A percentile compares a stretch with the other conserved stretches of the same genome.
Conservation (phyloP, 768 basidiomycete species). For the Psilocybe tampanensis region DNA sequence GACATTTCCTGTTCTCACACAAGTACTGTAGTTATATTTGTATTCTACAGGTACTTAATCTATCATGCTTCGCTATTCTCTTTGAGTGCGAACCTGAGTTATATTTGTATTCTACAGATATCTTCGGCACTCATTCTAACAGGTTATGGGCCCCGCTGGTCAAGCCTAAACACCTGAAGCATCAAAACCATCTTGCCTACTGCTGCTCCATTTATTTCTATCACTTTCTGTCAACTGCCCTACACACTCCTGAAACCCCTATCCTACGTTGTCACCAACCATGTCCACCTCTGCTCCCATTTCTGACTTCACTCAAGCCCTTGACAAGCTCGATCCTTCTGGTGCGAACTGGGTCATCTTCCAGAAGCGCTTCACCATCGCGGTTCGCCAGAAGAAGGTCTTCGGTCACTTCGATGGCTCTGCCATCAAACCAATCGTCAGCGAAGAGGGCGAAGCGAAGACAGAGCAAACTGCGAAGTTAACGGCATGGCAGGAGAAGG, state of each 20-base stretch:
- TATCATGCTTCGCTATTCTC: too few relatives aligned
- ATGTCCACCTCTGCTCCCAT: background rate
- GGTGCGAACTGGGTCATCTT: background rate
- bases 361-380: constrained; percentile 1
- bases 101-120: background rate
- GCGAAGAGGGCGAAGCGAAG: too few relatives aligned
- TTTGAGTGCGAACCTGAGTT: background rate
- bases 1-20: too few relatives aligned
- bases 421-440: background rate
- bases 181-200: background rate
- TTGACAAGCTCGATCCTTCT: background rate
- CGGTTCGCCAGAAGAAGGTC: constrained; percentile 1
- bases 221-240: too few relatives aligned
- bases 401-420: background rate
- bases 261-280: background rate
- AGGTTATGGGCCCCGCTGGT: constrained; percentile 1
- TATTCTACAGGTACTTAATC: too few relatives aligned
- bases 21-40: too few relatives aligned
- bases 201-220: background rate
- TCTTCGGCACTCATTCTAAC: constrained; percentile 1
- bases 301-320: background rate
- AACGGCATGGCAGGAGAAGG: background rate
- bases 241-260: background rate
- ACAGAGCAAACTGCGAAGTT: background rate
- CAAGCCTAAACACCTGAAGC: background rate